Base-by-base conservation (phyloP, 306 rosid genomes). In the Trifolium subterraneum region DNA sequence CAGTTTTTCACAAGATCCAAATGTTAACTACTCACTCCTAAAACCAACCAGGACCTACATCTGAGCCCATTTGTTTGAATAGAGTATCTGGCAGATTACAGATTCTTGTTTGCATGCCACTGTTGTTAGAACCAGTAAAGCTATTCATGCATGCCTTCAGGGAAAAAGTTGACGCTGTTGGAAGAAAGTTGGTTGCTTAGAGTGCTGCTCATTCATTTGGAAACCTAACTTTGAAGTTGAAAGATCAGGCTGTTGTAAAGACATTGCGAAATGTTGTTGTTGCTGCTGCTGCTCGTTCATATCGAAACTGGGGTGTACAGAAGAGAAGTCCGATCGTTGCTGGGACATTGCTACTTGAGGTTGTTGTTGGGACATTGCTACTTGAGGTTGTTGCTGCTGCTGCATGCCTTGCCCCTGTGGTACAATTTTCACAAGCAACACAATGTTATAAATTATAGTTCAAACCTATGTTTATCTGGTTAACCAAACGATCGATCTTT, bases 191-290 rank as follows among this genome's bases (percentile, higher is more conserved):
- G 79, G 79, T 16, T 74, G 41, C 69, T 67, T 78, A 51, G 22
- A 55, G 20, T 76, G 87, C 47, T 81, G 87, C 59, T 85, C 84
- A 55, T 76, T 81, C 86, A 78, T 67, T 64, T 78, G 87, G 39
- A 84, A 39, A 77, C 74, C 56, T 22, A 66, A 20, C 78, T 79
- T 84, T n/a, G 84, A 51, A 41, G 70, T 5, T 9, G 74, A 74
- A 35, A 69, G n/a, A 29, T 68, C 84, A 6, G 67, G 39, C 56
- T 73, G 68, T 29, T 84, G 84, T 35, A 54, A 42, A 54, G 84
- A 73, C 68, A 73, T 48, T 69, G 78, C n/a, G n/a, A 68, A 10
- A 47, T 56, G 78, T n/a, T 58, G 78, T n/a, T 56, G 55, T 3
- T 27, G 82, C 8, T 71, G 82, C 38, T 65, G 74, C 9, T 71